Evolutionary conservation across 352 stramenopile genomes (phyloP), one percentile per base, ranked within the genome.

Genomic region (Halophytophthora batemanensis): DNA sequence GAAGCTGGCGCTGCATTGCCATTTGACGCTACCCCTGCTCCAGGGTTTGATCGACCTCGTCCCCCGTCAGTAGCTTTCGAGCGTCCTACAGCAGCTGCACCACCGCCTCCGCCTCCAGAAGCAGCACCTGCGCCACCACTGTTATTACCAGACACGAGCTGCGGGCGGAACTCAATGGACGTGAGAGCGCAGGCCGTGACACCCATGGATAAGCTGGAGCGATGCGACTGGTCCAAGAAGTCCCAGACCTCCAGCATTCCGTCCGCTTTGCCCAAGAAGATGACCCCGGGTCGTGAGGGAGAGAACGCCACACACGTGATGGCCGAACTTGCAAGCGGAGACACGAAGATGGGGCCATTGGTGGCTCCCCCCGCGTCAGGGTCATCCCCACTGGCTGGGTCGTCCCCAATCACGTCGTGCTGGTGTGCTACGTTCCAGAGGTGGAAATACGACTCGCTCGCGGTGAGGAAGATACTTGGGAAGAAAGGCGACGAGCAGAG

Each of bases 241-340:
- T 98, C 92, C 92, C 90, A 98, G 36, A 97, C 86, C 55, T 97
- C 86, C 35, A 98, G 69, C 51, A 88, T 84, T 1, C 92, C 92
- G 55, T 97, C 90, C 11, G 77, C 66, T 58, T 93, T 95, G 19
- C 83, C 86, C 39, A 97, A 64, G 57, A 95, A 94, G 40, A 98
- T 58, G 17, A 96, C 88, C 2, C 66, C 88, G 4, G 92, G 87
- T 1, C 92, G 64, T 21, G 87, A 95, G 17, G 89, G 87, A n/a
- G 81, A 96, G 66, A 96, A 97, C 5, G 76, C 76, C 17, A 79
- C 90, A 40, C 82, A 90, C 3, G 85, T 96, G 41, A 97, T 77
- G 17, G 83, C 69, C 15, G 81, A 70, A 4, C 77, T 61, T 23
- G 82, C 83, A n/a, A 96, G 59, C 21, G 90, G 88, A 23, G 81